Evolutionary conservation across 148 eudicot genomes (phyloP).

Genomic region (Fagopyrum tataricum): DNA sequence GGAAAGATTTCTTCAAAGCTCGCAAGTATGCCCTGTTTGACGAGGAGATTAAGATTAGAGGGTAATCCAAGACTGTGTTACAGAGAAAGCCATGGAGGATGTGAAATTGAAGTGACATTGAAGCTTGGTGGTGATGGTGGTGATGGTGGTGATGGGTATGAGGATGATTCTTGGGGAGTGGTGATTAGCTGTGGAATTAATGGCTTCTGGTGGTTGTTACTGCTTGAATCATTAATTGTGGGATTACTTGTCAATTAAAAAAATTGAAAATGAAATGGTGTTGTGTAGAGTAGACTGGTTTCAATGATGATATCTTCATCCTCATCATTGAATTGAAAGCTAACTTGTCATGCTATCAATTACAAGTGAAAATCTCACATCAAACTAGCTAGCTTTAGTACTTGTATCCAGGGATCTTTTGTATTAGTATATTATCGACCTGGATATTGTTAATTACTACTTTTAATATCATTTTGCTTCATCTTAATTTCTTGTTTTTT

Average conservation of each 20-base stretch:
- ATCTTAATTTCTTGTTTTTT: too few species aligned
- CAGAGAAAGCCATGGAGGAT: constrained; percentile 14
- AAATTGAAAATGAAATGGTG: not conserved
- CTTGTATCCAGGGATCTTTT: too few species aligned
- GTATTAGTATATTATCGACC: too few species aligned
- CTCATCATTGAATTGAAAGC: not conserved
- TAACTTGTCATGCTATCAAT: not conserved
- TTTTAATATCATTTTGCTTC: too few species aligned
- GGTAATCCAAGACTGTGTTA: constrained; percentile 68
- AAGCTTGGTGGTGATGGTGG: not conserved
- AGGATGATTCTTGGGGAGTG: constrained; percentile 39
- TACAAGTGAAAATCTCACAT: not conserved
- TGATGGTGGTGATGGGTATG: constrained; percentile 18
- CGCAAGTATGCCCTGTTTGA: constrained; percentile 41
- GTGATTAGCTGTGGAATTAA: constrained; percentile 19
- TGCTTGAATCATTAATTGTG: constrained; percentile 28
- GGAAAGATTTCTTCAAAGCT: constrained; percentile 51
- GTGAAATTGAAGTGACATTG: not conserved
- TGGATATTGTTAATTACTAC: too few species aligned
- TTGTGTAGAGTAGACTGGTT: not conserved
- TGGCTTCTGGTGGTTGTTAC: constrained; percentile 35
- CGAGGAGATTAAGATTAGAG: constrained; percentile 81
- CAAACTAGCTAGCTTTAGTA: not conserved
- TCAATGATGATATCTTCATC: not conserved
- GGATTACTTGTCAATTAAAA: not conserved